Base-by-base conservation (phyloP, 805 yeast genomes). In the Torulaspora maleeae region DNA sequence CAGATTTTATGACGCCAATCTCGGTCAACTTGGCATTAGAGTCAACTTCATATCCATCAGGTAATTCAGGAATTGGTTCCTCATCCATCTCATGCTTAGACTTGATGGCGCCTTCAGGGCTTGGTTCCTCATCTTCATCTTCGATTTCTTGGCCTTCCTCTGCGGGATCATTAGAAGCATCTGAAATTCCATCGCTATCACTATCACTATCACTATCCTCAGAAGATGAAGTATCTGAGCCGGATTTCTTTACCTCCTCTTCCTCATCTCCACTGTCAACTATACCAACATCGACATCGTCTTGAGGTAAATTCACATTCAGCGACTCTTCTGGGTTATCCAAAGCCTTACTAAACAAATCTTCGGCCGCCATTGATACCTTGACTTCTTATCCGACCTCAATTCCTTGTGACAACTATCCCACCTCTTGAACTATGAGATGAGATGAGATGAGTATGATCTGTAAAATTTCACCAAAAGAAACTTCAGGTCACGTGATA, bases 21-120 rank as follows among this genome's bases (percentile, higher is more conserved):
- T 72, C 75, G 51, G 86, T 86, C 11, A 90, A 76, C 0, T 83
- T 81, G 2, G 88, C 81, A 5, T 67, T 66, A n/a, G 70, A 75
- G 1, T 75, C 75, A 17, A 91, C 74, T 11, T 56, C 59, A 52
- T 82, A 86, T 45, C 75, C 86, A 10, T 73, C 78, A 0, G 96
- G 95, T 2, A 91, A 63, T 17, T 68, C 67, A 0, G 84, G 83
- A 0, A 88, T 83, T 0, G 68, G 70, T 55, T 83, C 95, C 43
- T 86, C 88, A 0, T 67, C 53, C 2, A 82, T 64, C 58, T 91
- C 98, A 60, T 91, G 83, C 48, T 80, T 82, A 1, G 97, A 88
- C 25, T 71, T 63, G 17, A 91, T 85, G 0, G 95, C 95, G 0
- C 80, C 88, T 1, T 64, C 67, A 3, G 67, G 63, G 9, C 69